Evolutionary conservation across 768 basidiomycete species (phyloP).

Genomic region (Lyophyllum shimeji): DNA sequence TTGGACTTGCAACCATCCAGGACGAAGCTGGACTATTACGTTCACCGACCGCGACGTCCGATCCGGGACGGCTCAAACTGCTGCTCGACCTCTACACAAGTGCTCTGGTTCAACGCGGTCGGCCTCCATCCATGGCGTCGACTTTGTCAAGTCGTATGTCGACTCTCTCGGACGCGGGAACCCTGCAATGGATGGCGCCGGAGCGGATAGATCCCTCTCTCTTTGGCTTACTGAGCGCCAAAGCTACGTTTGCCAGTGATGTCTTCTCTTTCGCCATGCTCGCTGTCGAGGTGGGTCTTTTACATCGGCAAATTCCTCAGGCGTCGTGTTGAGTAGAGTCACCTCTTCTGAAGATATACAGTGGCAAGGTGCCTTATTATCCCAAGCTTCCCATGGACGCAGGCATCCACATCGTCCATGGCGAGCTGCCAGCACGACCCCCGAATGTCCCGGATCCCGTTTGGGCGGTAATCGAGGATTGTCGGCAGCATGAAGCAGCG

Average conservation of each 20-base stretch:
- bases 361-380: constrained; percentile 5
- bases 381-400: neutral
- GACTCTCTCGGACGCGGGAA: constrained; percentile 20
- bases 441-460: constrained; percentile 2
- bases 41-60: neutral
- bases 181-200: constrained; percentile 29
- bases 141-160: constrained; percentile 10
- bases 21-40: neutral
- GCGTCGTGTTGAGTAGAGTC: neutral
- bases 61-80: no score
- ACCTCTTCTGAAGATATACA: constrained; percentile 9
- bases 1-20: constrained; percentile 11
- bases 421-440: constrained; percentile 6
- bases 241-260: constrained; percentile 26
- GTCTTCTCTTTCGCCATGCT: constrained; percentile 29
- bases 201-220: constrained; percentile 21
- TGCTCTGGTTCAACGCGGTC: constrained; percentile 3
- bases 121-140: neutral
- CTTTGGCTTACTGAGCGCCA: constrained; percentile 4
- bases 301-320: neutral
- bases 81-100: neutral
- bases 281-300: constrained; percentile 9
- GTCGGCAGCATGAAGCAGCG: constrained; percentile 4
- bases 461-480: constrained; percentile 5
- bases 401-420: neutral